These are phyloP conservation scores for Pharnaceum exiguum DNA, from an alignment of 148 eudicot genomes.

Conservation along the genomic window DNA sequence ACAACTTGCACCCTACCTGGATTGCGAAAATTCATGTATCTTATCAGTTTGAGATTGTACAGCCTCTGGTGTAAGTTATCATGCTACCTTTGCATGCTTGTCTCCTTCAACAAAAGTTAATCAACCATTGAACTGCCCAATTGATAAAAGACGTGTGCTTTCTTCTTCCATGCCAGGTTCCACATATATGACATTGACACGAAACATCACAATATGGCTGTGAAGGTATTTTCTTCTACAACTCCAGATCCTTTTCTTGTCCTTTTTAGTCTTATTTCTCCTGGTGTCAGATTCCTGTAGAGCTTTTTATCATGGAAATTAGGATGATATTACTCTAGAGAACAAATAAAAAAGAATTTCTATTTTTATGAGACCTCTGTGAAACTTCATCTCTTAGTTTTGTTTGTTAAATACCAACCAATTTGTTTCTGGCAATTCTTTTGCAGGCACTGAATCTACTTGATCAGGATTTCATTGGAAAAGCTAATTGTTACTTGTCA, in stretches of 20 bases:
- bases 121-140: too few species aligned
- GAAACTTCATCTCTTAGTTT: not conserved
- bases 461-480: slow-evolving; percentile 89
- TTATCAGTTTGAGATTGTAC: slow-evolving; percentile 88
- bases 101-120: slow-evolving; percentile 8
- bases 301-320: not conserved
- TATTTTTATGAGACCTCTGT: not conserved
- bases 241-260: not conserved
- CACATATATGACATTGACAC: slow-evolving; percentile 82
- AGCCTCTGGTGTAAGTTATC: slow-evolving; percentile 86
- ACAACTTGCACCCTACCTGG: slow-evolving; percentile 86
- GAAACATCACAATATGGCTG: slow-evolving; percentile 58
- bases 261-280: not conserved
- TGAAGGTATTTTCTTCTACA: slow-evolving; percentile 46
- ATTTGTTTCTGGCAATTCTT: not conserved
- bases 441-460: slow-evolving; percentile 60
- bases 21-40: slow-evolving; percentile 55
- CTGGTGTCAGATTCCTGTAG: not conserved
- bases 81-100: not conserved
- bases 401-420: not conserved
- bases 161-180: slow-evolving; percentile 31
- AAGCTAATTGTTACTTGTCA: slow-evolving; percentile 71
- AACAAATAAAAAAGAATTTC: not conserved
- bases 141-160: too few species aligned
- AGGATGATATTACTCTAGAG: not conserved